Evolutionary conservation across 805 yeast species (phyloP), one percentile per base, ranked within the genome.

Genomic region (Alloascoidea africana): DNA sequence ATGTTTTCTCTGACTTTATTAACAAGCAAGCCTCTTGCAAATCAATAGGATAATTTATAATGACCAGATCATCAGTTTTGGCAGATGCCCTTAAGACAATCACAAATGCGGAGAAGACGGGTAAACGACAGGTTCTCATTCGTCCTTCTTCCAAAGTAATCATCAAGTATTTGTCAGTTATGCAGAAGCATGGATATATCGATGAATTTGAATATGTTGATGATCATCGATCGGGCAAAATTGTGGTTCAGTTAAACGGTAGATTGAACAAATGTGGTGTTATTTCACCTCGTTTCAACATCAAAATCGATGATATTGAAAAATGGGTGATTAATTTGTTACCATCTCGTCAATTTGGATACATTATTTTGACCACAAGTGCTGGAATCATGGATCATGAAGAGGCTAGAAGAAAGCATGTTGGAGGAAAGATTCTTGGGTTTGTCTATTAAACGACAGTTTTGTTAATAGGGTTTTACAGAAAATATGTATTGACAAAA

Each of bases 341-440:
- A 62, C 97, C 97, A 66, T 94, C 97, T 53, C 85, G 97, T 81
- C 97, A 87, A 72, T 89, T 87, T 62, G 97, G 97, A 73, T 86
- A 68, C 81, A 87, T 87, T 62, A 83, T 87, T 68, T 77, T 87
- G 65, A 89, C 97, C 70, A 87, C 97, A 57, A 89, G 96, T 58
- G 96, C 96, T 58, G 97, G 97, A 73, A 87, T 87, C 60, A 86
- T 87, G 94, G 96, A 89, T 78, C 97, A 87, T 75, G 96, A 89
- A 76, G 96, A 87, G 75, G 97, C 97, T 61, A 84, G 94, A 80
- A 82, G 96, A 79, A 89, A 87, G 83, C 96, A 87, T 74, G 96
- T 87, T 56, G 85, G 96, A 55, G 97, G 97, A 69, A 87, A 87
- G 79, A 82, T 87, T 69, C 81, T 87, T 63, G 97, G 96, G 63